These are phyloP conservation scores for Elongisporangium senticosum DNA, from an alignment of 352 stramenopile genomes.

Conservation along the genomic window DNA sequence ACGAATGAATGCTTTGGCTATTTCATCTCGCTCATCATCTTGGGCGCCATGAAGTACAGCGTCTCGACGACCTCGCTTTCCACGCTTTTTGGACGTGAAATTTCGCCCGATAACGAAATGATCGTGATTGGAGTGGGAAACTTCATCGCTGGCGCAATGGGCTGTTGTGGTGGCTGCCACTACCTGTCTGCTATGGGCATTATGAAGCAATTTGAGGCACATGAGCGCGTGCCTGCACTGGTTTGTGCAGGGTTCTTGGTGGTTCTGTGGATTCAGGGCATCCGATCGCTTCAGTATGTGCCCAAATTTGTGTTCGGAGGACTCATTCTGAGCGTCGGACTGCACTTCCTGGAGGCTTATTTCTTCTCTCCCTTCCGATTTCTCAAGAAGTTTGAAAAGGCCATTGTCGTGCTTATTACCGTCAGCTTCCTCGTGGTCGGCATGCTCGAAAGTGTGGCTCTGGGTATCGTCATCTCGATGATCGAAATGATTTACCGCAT, in stretches of 20 bases:
- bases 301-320: conserved; percentile 83
- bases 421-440: conserved; percentile 66
- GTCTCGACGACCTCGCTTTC: conserved; percentile 76
- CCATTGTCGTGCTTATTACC: conserved; percentile 60
- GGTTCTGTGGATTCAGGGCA: conserved; percentile 56
- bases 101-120: conserved; percentile 78
- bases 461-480: conserved; percentile 80
- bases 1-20: conserved; percentile 53
- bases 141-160: conserved; percentile 51
- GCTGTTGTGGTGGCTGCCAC: conserved; percentile 71
- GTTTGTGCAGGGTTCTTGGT: conserved; percentile 55
- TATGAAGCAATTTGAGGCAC: conserved; percentile 79
- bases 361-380: conserved; percentile 67
- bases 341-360: conserved; percentile 79
- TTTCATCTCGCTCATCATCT: conserved; percentile 63
- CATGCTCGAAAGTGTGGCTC: conserved; percentile 62
- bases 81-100: conserved; percentile 71
- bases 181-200: conserved; percentile 83
- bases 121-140: conserved; percentile 74
- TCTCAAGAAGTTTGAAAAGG: conserved; percentile 60
- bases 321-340: conserved; percentile 60
- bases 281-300: conserved; percentile 62
- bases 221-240: conserved; percentile 69
- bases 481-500: conserved; percentile 76
- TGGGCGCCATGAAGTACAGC: conserved; percentile 78